These are phyloP conservation scores for Cutaneotrichosporon mucoides DNA, from an alignment of 1,284 basidiomycete genomes.

Conservation along the genomic window DNA sequence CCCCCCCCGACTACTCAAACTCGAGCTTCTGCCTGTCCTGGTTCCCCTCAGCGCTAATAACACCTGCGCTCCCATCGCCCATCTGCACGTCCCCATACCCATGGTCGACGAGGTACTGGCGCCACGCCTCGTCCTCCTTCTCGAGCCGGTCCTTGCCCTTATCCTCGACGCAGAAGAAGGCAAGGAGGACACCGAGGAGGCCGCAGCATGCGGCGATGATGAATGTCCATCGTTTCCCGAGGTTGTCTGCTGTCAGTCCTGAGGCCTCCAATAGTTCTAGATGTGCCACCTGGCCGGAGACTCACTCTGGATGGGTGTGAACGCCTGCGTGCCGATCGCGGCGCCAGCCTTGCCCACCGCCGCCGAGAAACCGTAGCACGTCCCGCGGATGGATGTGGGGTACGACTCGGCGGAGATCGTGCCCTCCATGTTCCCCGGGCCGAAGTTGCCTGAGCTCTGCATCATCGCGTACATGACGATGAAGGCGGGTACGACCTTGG, in stretches of 20 bases:
- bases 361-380: slow-evolving; percentile 62
- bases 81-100: slow-evolving; percentile 29
- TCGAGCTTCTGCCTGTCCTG: slow-evolving; percentile 3
- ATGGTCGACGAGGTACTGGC: slow-evolving; percentile 42
- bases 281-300: too few relatives aligned
- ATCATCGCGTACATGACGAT: slow-evolving; percentile 23
- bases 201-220: slow-evolving; percentile 41
- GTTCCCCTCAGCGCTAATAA: slow-evolving; percentile 1
- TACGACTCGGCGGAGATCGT: slow-evolving; percentile 58
- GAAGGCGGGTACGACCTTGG: slow-evolving; percentile 56
- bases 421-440: slow-evolving; percentile 69
- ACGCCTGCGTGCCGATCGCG: slow-evolving; percentile 69
- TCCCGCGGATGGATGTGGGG: slow-evolving; percentile 65
- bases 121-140: slow-evolving; percentile 29
- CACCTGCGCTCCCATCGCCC: slow-evolving; percentile 38
- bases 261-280: too few relatives aligned
- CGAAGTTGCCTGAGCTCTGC: slow-evolving; percentile 59
- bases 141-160: slow-evolving; percentile 45
- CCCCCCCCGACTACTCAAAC: slow-evolving; percentile 3
- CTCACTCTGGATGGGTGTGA: slow-evolving; percentile 64
- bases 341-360: slow-evolving; percentile 72
- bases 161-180: slow-evolving; percentile 47
- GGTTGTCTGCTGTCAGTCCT: slow-evolving; percentile 13
- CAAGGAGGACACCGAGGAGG: slow-evolving; percentile 37
- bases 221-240: slow-evolving; percentile 38